Evolutionary conservation across 139 green algal species (phyloP), one percentile per base, ranked within the genome.

Genomic region (Zygnema circumcarinatum): DNA sequence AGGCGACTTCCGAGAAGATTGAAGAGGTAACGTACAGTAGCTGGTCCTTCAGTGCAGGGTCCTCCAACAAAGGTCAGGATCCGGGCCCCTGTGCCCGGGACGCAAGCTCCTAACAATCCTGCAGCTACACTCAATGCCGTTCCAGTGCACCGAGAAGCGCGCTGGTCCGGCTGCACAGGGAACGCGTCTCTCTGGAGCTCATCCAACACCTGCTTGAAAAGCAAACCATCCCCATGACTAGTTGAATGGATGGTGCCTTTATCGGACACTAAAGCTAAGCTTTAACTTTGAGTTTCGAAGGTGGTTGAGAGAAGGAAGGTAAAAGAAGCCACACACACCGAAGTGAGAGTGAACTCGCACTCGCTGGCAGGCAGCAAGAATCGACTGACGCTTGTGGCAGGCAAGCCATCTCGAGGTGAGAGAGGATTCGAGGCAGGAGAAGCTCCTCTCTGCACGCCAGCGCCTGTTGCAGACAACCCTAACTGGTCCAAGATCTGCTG

Each of bases 51-150:
- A 16, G 97, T 99, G 90, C 93, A 95, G 3, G 97, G 95, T 0
- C 97, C 97, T 22, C 96, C 96, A 20, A 98, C 94, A 76, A 99
- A 96, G 25, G 98, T 92, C 83, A 99, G 92, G 52, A 99, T 93
- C 47, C 96, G 94, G 20, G 91, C 93, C 87, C 93, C 95, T 35
- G 87, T 94, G 73, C 94, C 94, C n/a, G 90, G 86, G 0, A 98
- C 87, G 42, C 92, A 96, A 0, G 94, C 95, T 40, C 93, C 94
- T 87, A 97, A 91, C 84, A 99, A 84, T 2, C 93, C 92, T 0
- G 94, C 88, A 1, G 96, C 95, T 75, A 98, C 96, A 22, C 90
- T 96, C 91, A 99, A 92, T 25, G 97, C 97, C 25, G 95, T 97
- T 74, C 97, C 97, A 0, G 96, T 98, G 92, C 95, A 98, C 52